Conservation (phyloP, 2,329 filamentous ascomycete species). For the Penicillium vulpinum region DNA sequence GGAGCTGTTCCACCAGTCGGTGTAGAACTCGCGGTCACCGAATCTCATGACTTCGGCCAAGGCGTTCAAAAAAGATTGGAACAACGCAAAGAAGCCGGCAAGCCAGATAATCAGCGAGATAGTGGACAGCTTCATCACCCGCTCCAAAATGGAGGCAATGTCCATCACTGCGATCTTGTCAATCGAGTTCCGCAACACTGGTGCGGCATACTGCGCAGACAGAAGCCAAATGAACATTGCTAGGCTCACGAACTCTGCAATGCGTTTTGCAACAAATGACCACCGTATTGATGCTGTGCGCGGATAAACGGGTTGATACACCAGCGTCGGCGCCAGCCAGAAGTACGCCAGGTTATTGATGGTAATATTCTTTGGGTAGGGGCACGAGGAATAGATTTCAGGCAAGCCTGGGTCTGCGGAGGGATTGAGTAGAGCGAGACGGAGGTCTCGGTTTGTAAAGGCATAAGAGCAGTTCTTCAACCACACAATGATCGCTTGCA, state of each 20-base stretch:
- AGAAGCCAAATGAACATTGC: conserved; percentile 93
- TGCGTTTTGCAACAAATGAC: conserved; percentile 80
- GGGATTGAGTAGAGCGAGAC: conserved; percentile 84
- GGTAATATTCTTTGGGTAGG: conserved; percentile 90
- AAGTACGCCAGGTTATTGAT: conserved; percentile 88
- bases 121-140: conserved; percentile 90
- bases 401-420: conserved; percentile 69
- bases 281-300: conserved; percentile 79
- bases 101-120: conserved; percentile 97
- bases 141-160: conserved; percentile 77
- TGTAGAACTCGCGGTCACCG: conserved; percentile 91
- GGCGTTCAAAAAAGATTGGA: conserved; percentile 89
- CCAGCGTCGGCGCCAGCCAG: conserved; percentile 94
- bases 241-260: conserved; percentile 74
- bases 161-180: conserved; percentile 82
- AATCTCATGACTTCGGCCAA: conserved; percentile 87
- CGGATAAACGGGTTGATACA: conserved; percentile 96
- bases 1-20: conserved; percentile 96
- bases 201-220: conserved; percentile 90
- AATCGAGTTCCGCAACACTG: conserved; percentile 84
- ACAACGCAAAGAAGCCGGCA: conserved; percentile 93
- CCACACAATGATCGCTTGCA: conserved; percentile 94
- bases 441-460: conserved; percentile 91
- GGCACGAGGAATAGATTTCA: conserved; percentile 76
- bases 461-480: conserved; percentile 95